Evolutionary conservation across 441 rosid genomes (phyloP), one percentile per base, ranked within the genome.

Genomic region (Viola pubescens): DNA sequence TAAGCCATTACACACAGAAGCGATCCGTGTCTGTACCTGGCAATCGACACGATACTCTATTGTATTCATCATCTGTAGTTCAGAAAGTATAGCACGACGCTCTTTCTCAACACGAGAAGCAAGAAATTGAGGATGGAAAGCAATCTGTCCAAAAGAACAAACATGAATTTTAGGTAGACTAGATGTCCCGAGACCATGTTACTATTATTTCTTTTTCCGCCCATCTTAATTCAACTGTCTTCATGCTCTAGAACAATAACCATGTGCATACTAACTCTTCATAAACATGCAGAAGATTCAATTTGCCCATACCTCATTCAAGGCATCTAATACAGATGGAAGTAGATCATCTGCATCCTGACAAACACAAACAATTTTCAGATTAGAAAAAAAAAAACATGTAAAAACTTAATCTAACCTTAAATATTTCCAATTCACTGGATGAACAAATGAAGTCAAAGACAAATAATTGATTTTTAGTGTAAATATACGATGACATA

Each of bases 21-120:
- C 52, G 60, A 26, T 52, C 50, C 16, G 53, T 41, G 57, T 62
- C 34, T 52, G 61, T 66, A 94, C 99, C 95, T 90, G 99, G 75
- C 99, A 94, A 77, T 94, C 99, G 52, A 94, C 99, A 73, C 99
- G 97, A 70, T 94, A 94, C 73, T 94, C 99, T 58, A 94, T 94
- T 3, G 99, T 91, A 70, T 94, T 94, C 99, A 94, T 94, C 99
- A 94, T 94, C 76, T 94, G 99, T 58, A 94, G 72, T 79, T 94
- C 98, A 37, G 99, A 94, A 79, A 94, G 97, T 73, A 94, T 94
- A 65, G 99, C 99, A 14, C 97, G 89, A 44, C 97, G 82, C 76
- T 94, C 99, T 79, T 94, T 94, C 75, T 94, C 99, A 66, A 94
- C 91, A 73, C 98, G 80, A 65, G 97, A 87, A 64, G 96, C 79